A percentile compares a stretch with the other conserved stretches of the same genome.
phyloP scores from a whole-genome alignment of 495 filamentous ascomycete genomes.

The Penicillium lagena region DNA sequence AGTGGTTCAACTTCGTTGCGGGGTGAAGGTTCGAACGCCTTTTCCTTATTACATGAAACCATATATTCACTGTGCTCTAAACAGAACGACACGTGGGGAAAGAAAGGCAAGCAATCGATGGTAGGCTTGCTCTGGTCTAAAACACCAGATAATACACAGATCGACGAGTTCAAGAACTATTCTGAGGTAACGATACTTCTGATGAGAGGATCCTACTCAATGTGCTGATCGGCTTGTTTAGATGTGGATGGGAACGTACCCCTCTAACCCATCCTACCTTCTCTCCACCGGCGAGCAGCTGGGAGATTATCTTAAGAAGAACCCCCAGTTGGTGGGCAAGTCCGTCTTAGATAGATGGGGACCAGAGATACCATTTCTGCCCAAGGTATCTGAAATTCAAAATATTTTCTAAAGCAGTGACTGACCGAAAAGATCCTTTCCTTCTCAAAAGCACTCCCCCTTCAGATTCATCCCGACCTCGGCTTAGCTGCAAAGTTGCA shows the following conservation, averaged over 20 bases:
- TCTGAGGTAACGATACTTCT: conserved; percentile 27
- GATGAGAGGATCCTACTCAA: neutral
- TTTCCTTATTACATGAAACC: neutral
- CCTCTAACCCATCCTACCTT: conserved; percentile 58
- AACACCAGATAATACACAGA: conserved; percentile 27
- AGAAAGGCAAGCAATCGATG: conserved; percentile 36
- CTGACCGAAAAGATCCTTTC: conserved; percentile 52
- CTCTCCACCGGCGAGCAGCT: conserved; percentile 57
- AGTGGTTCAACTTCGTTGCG: conserved; percentile 37
- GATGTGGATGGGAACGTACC: conserved; percentile 83
- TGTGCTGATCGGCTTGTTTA: conserved; percentile 10
- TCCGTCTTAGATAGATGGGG: conserved; percentile 58
- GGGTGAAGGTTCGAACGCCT: conserved; percentile 26
- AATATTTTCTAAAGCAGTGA: neutral
- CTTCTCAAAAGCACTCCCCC: conserved; percentile 68
- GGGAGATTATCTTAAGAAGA: conserved; percentile 55
- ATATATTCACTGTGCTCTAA: neutral
- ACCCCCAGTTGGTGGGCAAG: conserved; percentile 62
- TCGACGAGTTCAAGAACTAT: conserved; percentile 39
- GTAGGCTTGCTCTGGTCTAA: conserved; percentile 37
- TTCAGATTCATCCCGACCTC: conserved; percentile 77
- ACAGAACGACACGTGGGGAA: conserved; percentile 46
- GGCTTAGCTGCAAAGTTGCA: conserved; percentile 57
- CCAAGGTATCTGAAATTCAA: conserved; percentile 45
- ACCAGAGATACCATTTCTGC: conserved; percentile 63